Evolutionary conservation across 441 rosid species (phyloP), one percentile per base, ranked within the genome.

Genomic region (Gossypium schwendimanii): DNA sequence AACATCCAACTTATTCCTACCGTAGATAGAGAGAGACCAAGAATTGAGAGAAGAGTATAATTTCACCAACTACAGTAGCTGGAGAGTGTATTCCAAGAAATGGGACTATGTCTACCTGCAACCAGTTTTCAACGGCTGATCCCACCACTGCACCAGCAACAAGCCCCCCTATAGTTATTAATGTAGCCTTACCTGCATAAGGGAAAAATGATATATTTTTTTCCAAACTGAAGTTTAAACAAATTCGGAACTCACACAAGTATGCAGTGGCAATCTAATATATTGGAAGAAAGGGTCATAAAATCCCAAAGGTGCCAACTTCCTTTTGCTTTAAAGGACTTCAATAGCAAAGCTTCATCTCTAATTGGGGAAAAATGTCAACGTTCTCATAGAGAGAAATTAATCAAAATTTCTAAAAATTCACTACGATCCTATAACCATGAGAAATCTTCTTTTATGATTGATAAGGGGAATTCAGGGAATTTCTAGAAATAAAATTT

Each of bases 51-150:
- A 94, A 80, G 67, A 94, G 87, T 72, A 94, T 84, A 69, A 94
- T 87, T 78, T 92, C 99, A 71, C 92, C 88, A 61, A 95, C 91
- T 54, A 95, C 83, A 6, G 97, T 83, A 6, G 94, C 92, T 28
- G 99, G 99, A 39, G 92, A 88, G 81, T 88, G 96, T 54, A 95
- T 67, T 57, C 98, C 91, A 0, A 95, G 84, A 75, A 95, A 86
- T 0, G 99, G 99, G 71, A 95, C 92, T 1, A 92, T 81, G 78
- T 94, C 99, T 54, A 94, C 99, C 78, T 94, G 98, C 83, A 94
- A 81, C 97, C 88, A 91, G 80, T 75, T 91, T 89, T 94, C 97
- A 14, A 88, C 84, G 0, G 93, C 90, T 7, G 99, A 89, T 58
- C 99, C 99, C 78, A 89, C 87, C 75, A 88, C 91, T 6, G 97